Evolutionary conservation across 768 basidiomycete genomes (phyloP).

Genomic region (Pleurotus ostreatus): DNA sequence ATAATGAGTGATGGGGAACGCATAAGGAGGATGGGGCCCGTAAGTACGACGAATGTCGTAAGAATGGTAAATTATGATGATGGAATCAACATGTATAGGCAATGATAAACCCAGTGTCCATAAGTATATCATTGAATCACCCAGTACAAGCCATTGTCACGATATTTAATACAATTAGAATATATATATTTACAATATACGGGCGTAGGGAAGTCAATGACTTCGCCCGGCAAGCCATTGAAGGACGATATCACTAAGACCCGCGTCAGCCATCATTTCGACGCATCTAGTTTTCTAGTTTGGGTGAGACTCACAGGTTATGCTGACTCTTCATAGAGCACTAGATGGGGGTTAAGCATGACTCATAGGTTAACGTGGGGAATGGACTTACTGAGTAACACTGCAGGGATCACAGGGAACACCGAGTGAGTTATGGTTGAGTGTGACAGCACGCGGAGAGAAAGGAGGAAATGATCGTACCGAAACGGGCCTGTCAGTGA

Average conservation of each 20-base stretch:
- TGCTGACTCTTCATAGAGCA: conserved; percentile 97
- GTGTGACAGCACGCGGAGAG: conserved; percentile 3
- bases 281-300: not conserved
- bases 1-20: no score
- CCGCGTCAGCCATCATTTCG: not conserved
- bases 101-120: no score
- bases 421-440: not conserved
- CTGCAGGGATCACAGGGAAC: conserved; percentile 35
- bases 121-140: no score
- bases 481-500: conserved; percentile 78
- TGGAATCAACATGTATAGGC: no score
- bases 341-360: conserved; percentile 31
- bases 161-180: no score
- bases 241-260: conserved; percentile 72
- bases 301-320: conserved; percentile 59
- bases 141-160: no score
- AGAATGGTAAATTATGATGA: no score
- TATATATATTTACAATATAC: not conserved
- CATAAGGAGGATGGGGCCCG: no score
- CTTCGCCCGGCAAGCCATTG: conserved; percentile 82
- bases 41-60: no score
- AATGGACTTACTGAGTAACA: conserved; percentile 67
- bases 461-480: conserved; percentile 41
- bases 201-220: conserved; percentile 37
- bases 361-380: not conserved